Conservation (phyloP, 2,329 filamentous ascomycete species). For the Colletotrichum navitas region DNA sequence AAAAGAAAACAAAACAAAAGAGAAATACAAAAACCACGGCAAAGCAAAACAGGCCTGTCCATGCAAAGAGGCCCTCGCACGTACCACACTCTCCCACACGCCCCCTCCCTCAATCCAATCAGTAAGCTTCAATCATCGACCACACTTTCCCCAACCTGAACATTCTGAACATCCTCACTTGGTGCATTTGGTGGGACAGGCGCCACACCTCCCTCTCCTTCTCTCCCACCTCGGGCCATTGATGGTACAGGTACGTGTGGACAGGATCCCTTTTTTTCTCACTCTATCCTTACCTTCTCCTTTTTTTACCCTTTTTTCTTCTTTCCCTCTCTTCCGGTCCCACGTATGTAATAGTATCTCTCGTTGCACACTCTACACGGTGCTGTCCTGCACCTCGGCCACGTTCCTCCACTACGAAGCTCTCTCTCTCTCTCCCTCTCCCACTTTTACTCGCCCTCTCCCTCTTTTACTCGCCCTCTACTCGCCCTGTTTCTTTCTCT, state of each 20-base stretch:
- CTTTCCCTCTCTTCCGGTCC: not conserved
- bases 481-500: not conserved
- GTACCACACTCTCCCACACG: constrained; percentile 2
- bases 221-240: constrained; percentile 34
- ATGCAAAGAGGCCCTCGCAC: constrained; percentile 15
- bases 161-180: constrained; percentile 38
- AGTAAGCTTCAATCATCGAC: constrained; percentile 34
- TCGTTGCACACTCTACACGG: not conserved
- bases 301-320: constrained; percentile 8
- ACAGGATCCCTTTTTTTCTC: constrained; percentile 7
- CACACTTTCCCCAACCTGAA: constrained; percentile 31
- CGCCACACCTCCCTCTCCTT: constrained; percentile 36
- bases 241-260: constrained; percentile 4
- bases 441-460: not conserved
- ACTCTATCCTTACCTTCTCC: not conserved
- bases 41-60: constrained; percentile 23
- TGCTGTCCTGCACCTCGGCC: not conserved
- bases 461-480: not conserved
- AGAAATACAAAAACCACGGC: not conserved
- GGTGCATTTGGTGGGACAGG: constrained; percentile 21
- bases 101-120: constrained; percentile 29
- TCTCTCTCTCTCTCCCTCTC: not conserved
- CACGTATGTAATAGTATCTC: not conserved
- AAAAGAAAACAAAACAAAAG: too few relatives aligned
- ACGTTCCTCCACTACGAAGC: not conserved